Conservation (phyloP, 1,139 yeast genomes). For the Geotrichum histeridarum region DNA sequence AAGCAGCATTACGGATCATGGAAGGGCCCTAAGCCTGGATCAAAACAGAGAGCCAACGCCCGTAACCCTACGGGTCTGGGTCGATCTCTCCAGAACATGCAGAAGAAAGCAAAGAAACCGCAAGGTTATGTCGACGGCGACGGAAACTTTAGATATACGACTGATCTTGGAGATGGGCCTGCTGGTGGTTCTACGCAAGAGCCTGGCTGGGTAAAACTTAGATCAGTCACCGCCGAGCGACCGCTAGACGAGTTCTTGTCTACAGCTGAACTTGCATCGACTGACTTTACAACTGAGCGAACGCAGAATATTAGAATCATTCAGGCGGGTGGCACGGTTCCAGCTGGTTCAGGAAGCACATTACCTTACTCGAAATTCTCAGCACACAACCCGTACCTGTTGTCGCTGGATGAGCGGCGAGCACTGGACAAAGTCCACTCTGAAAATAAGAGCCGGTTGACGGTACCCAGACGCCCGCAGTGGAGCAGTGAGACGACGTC, state of each 20-base stretch:
- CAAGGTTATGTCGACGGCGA: conserved; percentile 80
- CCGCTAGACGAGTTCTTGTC: conserved; percentile 89
- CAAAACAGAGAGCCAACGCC: conserved; percentile 53
- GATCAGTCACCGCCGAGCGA: conserved; percentile 92
- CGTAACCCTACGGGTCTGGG: conserved; percentile 84
- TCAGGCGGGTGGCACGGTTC: conserved; percentile 36
- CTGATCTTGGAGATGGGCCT: conserved; percentile 29
- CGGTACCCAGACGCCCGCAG: conserved; percentile 89
- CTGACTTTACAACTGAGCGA: conserved; percentile 91
- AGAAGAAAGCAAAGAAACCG: conserved; percentile 62
- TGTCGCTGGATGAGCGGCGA: conserved; percentile 64
- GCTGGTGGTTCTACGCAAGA: conserved; percentile 50
- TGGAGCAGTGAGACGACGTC: conserved; percentile 73
- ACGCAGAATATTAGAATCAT: conserved; percentile 79
- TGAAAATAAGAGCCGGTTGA: conserved; percentile 70
- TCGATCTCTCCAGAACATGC: conserved; percentile 70
- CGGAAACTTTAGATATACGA: conserved; percentile 33
- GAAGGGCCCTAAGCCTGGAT: conserved; percentile 83
- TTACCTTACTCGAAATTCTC: conserved; percentile 27
- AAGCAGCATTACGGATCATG: conserved; percentile 46
- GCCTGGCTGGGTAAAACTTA: conserved; percentile 81
- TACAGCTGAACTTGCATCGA: conserved; percentile 93
- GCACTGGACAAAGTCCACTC: conserved; percentile 42
- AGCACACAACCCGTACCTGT: conserved; percentile 50
- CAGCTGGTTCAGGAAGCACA: conserved; percentile 16